A percentile compares a stretch with the other conserved stretches of the same genome.
Conservation (phyloP, 2,329 filamentous ascomycete species). For the Neodidymelliopsis sp. region DNA sequence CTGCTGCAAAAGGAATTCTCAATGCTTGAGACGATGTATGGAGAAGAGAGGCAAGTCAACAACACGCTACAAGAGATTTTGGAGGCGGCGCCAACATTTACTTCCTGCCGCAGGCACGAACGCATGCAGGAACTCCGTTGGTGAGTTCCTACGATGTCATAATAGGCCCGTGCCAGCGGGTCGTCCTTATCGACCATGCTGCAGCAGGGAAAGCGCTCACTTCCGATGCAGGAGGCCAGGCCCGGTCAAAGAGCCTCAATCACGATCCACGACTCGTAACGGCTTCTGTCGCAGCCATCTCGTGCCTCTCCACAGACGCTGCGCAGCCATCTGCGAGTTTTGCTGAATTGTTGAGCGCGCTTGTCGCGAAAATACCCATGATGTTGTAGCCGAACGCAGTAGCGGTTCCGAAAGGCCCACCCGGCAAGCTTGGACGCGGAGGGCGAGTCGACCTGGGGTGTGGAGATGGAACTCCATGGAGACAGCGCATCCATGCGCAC, state of each 20-base stretch:
- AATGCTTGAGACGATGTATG: conserved; percentile 15
- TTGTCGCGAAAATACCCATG: conserved; percentile 29
- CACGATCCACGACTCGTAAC: conserved; percentile 11
- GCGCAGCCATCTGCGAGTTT: conserved; percentile 8
- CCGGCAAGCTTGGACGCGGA: conserved; percentile 16
- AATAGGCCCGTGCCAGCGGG: conserved; percentile 38
- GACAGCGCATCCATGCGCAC: conserved; percentile 17
- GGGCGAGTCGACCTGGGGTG: conserved; percentile 12
- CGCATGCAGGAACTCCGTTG: conserved; percentile 45
- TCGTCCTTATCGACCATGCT: conserved; percentile 33
- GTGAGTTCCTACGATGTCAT: conserved; percentile 31
- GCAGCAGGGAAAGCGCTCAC: conserved; percentile 11
- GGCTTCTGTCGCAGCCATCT: conserved; percentile 12
- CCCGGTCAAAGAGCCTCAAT: conserved; percentile 17
- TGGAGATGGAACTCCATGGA: conserved; percentile 21
- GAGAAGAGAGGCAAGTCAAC: conserved; percentile 18
- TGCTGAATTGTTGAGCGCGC: conserved; percentile 38
- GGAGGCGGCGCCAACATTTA: conserved; percentile 27
- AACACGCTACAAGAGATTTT: conserved; percentile 23
- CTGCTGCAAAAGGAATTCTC: conserved; percentile 10
- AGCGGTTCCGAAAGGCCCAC: conserved; percentile 20
- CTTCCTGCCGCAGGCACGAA: conserved; percentile 24
- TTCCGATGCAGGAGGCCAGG: conserved; percentile 11
- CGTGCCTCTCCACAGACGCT: conserved; percentile 13
- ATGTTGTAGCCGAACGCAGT: conserved; percentile 24